Conservation (phyloP, 768 basidiomycete species). For the Melanogaster broomeanus region DNA sequence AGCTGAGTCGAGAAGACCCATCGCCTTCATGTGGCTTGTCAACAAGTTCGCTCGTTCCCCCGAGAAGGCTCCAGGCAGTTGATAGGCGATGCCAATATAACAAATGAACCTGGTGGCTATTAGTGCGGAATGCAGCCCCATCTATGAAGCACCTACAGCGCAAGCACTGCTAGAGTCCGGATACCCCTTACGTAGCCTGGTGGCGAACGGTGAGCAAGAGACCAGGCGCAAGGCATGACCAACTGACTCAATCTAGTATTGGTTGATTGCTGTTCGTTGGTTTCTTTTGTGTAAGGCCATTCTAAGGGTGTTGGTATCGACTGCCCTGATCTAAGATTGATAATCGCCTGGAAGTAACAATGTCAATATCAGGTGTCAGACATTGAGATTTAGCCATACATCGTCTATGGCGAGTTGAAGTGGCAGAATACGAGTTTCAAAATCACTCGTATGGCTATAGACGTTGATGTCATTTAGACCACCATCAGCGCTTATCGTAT, state of each 20-base stretch:
- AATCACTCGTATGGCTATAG: constrained; percentile 62
- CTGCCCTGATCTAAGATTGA: constrained; percentile 63
- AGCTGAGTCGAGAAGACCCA: constrained; percentile 75
- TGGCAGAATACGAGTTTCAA: constrained; percentile 67
- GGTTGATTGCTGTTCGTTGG: constrained; percentile 62
- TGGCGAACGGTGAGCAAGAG: constrained; percentile 2
- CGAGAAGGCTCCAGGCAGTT: constrained; percentile 70
- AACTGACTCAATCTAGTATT: constrained; percentile 58
- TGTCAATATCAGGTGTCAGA: background rate
- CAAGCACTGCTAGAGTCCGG: constrained; percentile 61
- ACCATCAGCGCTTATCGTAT: constrained; percentile 69
- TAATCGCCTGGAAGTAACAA: constrained; percentile 54
- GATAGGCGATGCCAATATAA: constrained; percentile 75
- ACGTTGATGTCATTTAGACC: constrained; percentile 70
- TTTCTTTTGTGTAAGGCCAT: constrained; percentile 72
- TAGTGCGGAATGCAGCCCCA: background rate
- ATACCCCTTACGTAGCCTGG: constrained; percentile 66
- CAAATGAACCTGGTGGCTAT: constrained; percentile 54
- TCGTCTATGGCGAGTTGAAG: constrained; percentile 78
- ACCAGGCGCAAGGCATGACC: background rate
- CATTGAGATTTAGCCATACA: constrained; percentile 32
- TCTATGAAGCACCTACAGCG: constrained; percentile 48
- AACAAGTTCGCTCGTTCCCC: constrained; percentile 64
- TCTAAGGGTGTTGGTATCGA: constrained; percentile 59
- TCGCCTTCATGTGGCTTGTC: constrained; percentile 75